phyloP scores from a whole-genome alignment of 495 filamentous ascomycete species.

The Tuber magnatum region DNA sequence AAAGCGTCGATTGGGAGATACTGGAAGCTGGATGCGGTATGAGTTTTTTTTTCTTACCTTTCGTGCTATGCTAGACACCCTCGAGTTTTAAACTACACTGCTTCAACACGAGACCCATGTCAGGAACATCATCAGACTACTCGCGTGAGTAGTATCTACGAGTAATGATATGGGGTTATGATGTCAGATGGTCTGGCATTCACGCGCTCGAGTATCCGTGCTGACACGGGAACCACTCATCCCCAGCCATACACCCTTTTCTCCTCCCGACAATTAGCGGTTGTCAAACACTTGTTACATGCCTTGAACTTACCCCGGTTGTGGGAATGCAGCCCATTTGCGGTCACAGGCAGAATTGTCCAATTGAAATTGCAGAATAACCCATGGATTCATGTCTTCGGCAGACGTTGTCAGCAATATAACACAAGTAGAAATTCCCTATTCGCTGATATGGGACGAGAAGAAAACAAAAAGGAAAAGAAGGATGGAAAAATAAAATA shows the following conservation, averaged over 20 bases:
- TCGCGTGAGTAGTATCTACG: background rate
- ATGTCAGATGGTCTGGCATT: background rate
- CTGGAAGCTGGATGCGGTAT: background rate
- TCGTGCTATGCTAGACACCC: conserved; percentile 1
- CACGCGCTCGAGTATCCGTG: background rate
- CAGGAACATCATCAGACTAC: conserved; percentile 1
- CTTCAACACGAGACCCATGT: conserved; percentile 1
- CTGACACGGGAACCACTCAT: background rate
- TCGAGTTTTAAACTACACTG: conserved; percentile 6
- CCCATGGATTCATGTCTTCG: background rate
- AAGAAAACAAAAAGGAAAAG: background rate
- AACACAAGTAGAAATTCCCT: background rate
- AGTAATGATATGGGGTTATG: background rate
- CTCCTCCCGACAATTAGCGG: background rate
- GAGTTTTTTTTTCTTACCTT: background rate
- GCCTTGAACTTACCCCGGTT: conserved; percentile 1
- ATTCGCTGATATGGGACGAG: background rate
- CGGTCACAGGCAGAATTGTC: background rate
- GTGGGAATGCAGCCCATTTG: background rate
- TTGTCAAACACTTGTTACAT: background rate
- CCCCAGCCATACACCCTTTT: background rate
- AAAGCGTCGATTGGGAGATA: background rate
- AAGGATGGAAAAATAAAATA: background rate
- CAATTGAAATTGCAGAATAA: background rate
- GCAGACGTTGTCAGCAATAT: background rate